Percentiles rank a stretch among this genome's conserved stretches.
Evolutionary conservation across 2,329 filamentous ascomycete species (phyloP).

Genomic region (Ceratocystis albifundus): DNA sequence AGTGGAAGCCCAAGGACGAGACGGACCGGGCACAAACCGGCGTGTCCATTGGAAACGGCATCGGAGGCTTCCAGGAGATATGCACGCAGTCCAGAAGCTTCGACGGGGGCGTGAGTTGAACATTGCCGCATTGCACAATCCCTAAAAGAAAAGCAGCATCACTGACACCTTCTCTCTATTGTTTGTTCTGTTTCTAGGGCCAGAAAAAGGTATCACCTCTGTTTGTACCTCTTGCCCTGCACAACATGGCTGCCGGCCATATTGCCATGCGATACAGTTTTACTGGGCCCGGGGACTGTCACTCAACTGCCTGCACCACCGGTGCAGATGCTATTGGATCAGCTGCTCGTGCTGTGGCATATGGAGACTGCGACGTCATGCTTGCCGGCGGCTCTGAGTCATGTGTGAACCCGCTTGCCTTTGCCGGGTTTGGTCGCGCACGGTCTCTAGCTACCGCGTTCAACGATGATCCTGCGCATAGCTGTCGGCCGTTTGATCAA

Average conservation of each 20-base stretch:
- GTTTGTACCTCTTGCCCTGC: conserved; percentile 85
- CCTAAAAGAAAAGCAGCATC: not conserved
- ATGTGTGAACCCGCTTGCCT: conserved; percentile 86
- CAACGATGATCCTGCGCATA: conserved; percentile 57
- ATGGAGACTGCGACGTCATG: conserved; percentile 89
- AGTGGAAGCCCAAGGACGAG: conserved; percentile 55
- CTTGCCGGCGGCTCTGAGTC: conserved; percentile 90
- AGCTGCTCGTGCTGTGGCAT: conserved; percentile 81
- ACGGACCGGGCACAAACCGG: conserved; percentile 63
- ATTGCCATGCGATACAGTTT: conserved; percentile 88
- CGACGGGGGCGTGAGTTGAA: conserved; percentile 50
- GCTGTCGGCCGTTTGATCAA: conserved; percentile 79
- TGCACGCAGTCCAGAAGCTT: conserved; percentile 73
- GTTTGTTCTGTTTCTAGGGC: conserved; percentile 45
- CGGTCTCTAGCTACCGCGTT: conserved; percentile 73
- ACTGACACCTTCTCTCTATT: conserved; percentile 5
- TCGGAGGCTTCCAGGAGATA: conserved; percentile 85
- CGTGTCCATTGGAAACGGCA: conserved; percentile 87
- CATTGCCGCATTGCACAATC: not conserved
- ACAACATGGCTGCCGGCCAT: conserved; percentile 90
- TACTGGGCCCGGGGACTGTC: conserved; percentile 81
- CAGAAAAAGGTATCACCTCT: conserved; percentile 87
- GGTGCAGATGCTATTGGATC: conserved; percentile 92
- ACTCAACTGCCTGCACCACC: conserved; percentile 90
- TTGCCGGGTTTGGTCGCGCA: conserved; percentile 82